These are phyloP conservation scores for Diaporthe sp. DNA, from an alignment of 2,329 filamentous ascomycete species.

Conservation along the genomic window DNA sequence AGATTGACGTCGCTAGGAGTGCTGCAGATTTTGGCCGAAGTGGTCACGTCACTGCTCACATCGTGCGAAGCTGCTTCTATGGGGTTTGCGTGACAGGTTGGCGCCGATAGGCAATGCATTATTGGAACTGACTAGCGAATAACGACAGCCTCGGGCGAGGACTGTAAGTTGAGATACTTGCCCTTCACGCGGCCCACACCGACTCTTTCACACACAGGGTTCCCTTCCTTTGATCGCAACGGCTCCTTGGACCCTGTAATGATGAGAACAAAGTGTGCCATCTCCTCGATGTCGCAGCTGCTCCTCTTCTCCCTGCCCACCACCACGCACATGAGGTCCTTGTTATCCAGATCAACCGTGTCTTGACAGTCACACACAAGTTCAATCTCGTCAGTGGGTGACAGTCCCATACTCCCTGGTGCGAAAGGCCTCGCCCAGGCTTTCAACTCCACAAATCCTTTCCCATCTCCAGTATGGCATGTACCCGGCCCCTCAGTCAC, in stretches of 20 bases:
- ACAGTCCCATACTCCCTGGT: too few species aligned
- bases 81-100: too few species aligned
- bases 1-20: too few species aligned
- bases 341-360: too few species aligned
- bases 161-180: not conserved
- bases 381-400: not conserved
- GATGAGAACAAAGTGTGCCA: not conserved
- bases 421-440: not conserved
- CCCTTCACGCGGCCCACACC: conserved; percentile 31
- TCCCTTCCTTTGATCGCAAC: not conserved
- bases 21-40: too few species aligned
- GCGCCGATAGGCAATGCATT: not conserved
- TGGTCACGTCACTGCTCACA: too few species aligned
- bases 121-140: not conserved
- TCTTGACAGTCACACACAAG: not conserved
- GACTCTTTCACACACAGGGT: not conserved
- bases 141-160: not conserved
- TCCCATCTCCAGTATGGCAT: conserved; percentile 11
- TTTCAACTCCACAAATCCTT: not conserved
- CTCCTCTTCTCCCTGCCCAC: not conserved
- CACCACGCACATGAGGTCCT: conserved; percentile 4
- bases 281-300: not conserved
- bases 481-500: not conserved
- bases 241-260: not conserved
- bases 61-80: too few species aligned